phyloP scores from a whole-genome alignment of 495 filamentous ascomycete genomes.

The Neurospora sp. region DNA sequence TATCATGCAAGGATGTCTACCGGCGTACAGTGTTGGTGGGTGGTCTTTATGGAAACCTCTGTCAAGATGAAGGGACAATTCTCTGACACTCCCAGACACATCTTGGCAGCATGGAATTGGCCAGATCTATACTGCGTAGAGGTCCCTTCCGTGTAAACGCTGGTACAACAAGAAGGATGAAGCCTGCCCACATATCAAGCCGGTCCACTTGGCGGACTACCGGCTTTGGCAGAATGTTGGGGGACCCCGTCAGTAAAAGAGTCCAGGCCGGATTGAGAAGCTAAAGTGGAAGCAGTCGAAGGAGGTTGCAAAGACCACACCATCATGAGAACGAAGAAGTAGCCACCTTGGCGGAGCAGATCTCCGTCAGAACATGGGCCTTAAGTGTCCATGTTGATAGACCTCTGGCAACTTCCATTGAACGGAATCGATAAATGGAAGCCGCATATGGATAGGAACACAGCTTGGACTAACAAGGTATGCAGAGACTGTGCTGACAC shows the following conservation, averaged over 20 bases:
- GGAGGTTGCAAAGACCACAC: background rate
- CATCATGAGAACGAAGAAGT: background rate
- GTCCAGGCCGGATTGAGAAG: background rate
- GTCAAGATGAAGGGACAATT: background rate
- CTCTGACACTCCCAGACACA: background rate
- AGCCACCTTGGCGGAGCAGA: background rate
- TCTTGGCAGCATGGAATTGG: background rate
- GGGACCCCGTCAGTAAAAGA: background rate
- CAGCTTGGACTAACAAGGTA: background rate
- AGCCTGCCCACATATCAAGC: background rate
- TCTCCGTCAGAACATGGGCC: background rate
- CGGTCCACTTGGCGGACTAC: background rate
- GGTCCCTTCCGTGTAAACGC: background rate
- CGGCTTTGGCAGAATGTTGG: background rate
- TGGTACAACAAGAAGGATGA: background rate
- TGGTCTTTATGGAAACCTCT: background rate
- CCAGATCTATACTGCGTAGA: background rate
- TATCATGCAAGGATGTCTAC: background rate
- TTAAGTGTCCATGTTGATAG: background rate
- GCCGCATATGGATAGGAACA: background rate
- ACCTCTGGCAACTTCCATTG: background rate
- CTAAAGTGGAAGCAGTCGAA: background rate
- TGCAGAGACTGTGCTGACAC: background rate
- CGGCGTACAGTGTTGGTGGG: background rate
- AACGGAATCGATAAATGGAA: background rate